Evolutionary conservation across 495 filamentous ascomycete species (phyloP).

Genomic region (Xylaria cubensis): DNA sequence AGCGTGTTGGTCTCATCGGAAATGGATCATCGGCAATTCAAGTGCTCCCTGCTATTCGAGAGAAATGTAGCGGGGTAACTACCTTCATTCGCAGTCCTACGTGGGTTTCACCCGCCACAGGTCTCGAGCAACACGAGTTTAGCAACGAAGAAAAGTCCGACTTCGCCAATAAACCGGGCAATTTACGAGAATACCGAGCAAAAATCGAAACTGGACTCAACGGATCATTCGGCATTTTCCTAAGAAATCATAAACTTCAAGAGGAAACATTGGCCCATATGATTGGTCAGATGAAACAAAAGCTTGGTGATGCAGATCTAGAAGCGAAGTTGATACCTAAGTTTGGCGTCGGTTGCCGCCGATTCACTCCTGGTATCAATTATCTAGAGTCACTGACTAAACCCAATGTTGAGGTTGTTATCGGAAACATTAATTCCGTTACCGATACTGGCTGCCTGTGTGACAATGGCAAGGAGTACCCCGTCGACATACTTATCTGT

Average conservation of each 20-base stretch:
- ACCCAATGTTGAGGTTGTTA: constrained; percentile 60
- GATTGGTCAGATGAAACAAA: constrained; percentile 47
- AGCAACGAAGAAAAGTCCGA: constrained; percentile 41
- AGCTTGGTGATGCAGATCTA: constrained; percentile 47
- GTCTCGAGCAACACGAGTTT: constrained; percentile 45
- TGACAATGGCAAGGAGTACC: constrained; percentile 50
- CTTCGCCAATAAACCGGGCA: constrained; percentile 46
- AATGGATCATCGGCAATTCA: constrained; percentile 56
- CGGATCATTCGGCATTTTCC: constrained; percentile 54
- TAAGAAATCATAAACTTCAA: constrained; percentile 48
- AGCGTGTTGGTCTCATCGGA: constrained; percentile 50
- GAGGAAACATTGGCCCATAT: constrained; percentile 41
- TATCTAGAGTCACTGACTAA: constrained; percentile 66
- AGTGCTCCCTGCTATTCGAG: constrained; percentile 57
- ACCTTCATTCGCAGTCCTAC: constrained; percentile 61
- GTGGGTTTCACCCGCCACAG: constrained; percentile 64
- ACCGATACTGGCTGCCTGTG: constrained; percentile 56
- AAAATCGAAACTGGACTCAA: constrained; percentile 53
- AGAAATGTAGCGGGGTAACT: constrained; percentile 33
- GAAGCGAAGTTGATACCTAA: constrained; percentile 59
- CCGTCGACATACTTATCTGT: constrained; percentile 62
- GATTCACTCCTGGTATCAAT: constrained; percentile 65
- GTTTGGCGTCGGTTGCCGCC: constrained; percentile 64
- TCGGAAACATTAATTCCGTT: constrained; percentile 54
- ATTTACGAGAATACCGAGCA: constrained; percentile 47